Evolutionary conservation across 2,329 filamentous ascomycete species (phyloP).

Genomic region (Colletotrichum limetticola): DNA sequence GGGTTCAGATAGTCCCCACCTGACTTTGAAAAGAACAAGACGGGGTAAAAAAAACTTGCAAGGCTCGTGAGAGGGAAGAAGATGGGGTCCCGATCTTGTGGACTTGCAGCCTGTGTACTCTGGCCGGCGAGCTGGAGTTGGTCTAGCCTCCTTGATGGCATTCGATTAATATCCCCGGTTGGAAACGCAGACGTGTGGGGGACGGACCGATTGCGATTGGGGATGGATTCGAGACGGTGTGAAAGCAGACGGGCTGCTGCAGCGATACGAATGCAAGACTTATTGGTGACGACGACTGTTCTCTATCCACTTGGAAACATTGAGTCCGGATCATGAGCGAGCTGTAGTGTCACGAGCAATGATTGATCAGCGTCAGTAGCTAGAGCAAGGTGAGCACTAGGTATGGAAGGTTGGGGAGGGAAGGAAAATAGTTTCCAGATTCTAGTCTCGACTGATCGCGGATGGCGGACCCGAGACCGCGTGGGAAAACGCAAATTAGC

Average conservation of each 20-base stretch:
- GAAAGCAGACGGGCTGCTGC: not conserved
- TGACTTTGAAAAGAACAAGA: too few relatives aligned
- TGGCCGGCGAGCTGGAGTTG: not conserved
- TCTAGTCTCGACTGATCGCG: not conserved
- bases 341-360: not conserved
- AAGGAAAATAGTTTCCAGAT: not conserved
- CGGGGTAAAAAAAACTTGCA: not conserved
- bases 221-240: not conserved
- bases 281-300: not conserved
- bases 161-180: not conserved
- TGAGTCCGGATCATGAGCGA: not conserved
- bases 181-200: not conserved
- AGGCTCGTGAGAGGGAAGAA: not conserved
- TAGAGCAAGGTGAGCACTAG: not conserved
- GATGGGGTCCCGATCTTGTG: not conserved
- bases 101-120: not conserved
- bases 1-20: conserved; percentile 2
- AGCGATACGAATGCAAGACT: not conserved
- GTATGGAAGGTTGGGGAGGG: not conserved
- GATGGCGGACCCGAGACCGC: not conserved
- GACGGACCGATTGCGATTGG: not conserved
- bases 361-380: not conserved
- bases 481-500: not conserved
- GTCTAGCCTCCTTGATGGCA: conserved; percentile 1
- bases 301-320: not conserved